A percentile compares a stretch with the other conserved stretches of the same genome.
Conservation (phyloP, 345 rosid genomes). For the Draba incana region DNA sequence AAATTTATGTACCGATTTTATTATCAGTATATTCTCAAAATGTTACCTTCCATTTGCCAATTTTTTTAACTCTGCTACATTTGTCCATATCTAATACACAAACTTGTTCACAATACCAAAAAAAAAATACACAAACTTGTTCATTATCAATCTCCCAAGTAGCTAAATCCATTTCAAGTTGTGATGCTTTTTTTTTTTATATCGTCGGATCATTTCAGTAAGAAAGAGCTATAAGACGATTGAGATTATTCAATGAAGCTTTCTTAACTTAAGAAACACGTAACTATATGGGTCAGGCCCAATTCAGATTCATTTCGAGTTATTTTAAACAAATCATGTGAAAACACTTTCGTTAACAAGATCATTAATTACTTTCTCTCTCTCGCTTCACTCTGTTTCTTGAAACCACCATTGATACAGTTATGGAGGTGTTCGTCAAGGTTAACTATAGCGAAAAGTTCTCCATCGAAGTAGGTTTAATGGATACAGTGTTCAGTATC, state of each 20-base stretch:
- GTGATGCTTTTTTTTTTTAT: neutral
- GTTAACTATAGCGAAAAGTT: constrained; percentile 50
- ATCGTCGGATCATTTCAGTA: neutral
- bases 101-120: no score
- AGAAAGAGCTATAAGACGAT: neutral
- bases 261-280: constrained; percentile 5
- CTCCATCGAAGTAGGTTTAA: constrained; percentile 58
- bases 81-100: no score
- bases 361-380: neutral
- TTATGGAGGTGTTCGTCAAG: constrained; percentile 66
- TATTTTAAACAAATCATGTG: neutral
- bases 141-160: no score
- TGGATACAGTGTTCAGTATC: constrained; percentile 62
- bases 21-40: constrained; percentile 28
- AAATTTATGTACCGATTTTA: constrained; percentile 32
- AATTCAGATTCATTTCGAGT: neutral
- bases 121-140: no score
- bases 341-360: neutral
- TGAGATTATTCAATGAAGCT: neutral
- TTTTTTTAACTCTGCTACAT: no score
- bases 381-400: neutral
- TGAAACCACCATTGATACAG: constrained; percentile 8
- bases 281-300: constrained; percentile 12
- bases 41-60: constrained; percentile 15
- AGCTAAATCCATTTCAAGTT: neutral